Evolutionary conservation across 2,329 filamentous ascomycete genomes (phyloP), one percentile per base, ranked within the genome.

Genomic region (Didymella keratinophila): DNA sequence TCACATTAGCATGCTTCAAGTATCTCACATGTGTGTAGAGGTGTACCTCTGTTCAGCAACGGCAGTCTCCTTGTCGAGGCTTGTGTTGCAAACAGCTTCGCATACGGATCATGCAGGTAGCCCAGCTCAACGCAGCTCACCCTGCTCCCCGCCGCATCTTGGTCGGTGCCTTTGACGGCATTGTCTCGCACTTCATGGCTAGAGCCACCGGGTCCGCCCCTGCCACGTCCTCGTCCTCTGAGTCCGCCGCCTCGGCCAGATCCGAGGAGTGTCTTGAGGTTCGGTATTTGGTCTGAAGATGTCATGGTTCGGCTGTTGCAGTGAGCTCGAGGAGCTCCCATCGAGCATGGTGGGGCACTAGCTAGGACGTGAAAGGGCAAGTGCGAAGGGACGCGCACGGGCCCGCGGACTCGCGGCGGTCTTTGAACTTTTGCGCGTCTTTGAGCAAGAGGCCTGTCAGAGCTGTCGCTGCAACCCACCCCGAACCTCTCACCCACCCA

Each of bases 21-120:
- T 3, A 16, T 2, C 4, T n/a, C 21, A 9, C 2, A 27, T 6
- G 4, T n/a, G 1, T 10, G 4, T 30, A 0, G 28, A 25, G 23
- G 66, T 80, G 65, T 77, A 92, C 94, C 94, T 86, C 94, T 83
- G 73, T 99, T 98, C 71, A 99, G 97, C 62, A 99, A 91, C 50
- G 95, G 95, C 63, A 96, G 83, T 57, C 94, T 84, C 64, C 90
- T 85, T 12, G 86, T 80, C 1, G 81, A 70, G 16, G 82, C 79
- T 59, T 81, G 82, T 44, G 77, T 78, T 2, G 90, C 87, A 73
- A 97, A 92, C 53, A 83, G 83, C 52, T 80, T 80, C 2, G 93
- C 92, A 78, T 90, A 98, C 0, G 85, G 85, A 72, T 99, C 95
- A 2, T 90, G 79, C 1, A 99, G 81, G 74, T 98, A 98, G 30